These are phyloP conservation scores for Chlamydomonas eustigma DNA, from an alignment of 139 green algal species.

Conservation along the genomic window DNA sequence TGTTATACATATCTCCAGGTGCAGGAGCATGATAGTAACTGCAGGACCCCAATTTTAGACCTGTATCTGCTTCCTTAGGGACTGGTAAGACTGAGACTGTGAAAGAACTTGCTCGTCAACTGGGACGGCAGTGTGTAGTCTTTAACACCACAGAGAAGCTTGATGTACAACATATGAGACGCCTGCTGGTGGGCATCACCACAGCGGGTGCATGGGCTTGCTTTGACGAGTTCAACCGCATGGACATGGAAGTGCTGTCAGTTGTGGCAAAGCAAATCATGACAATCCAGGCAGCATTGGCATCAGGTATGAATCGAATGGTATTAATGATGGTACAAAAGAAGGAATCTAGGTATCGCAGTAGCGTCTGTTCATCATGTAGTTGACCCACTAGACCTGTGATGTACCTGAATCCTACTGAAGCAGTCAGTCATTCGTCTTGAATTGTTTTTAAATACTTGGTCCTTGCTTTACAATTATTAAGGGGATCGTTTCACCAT, in stretches of 20 bases:
- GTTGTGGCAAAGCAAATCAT: constrained; percentile 61
- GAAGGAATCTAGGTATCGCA: no score
- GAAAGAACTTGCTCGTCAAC: constrained; percentile 69
- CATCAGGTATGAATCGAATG: not conserved
- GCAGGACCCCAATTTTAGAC: no score
- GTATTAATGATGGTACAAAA: not conserved
- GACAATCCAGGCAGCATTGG: constrained; percentile 4
- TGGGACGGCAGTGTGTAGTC: constrained; percentile 72
- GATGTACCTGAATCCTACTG: no score
- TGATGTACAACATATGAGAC: constrained; percentile 32
- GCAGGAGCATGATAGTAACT: no score
- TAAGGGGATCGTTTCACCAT: constrained; percentile 31
- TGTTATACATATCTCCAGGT: no score
- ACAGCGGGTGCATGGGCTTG: constrained; percentile 72
- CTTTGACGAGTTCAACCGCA: constrained; percentile 90
- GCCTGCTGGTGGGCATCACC: constrained; percentile 10
- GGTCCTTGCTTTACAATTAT: no score
- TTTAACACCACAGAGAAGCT: constrained; percentile 67
- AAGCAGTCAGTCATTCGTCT: no score
- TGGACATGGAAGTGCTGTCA: constrained; percentile 75
- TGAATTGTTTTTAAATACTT: no score
- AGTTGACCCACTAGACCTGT: no score
- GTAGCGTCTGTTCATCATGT: no score
- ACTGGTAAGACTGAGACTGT: constrained; percentile 81
- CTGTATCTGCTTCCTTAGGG: constrained; percentile 40